Conservation (phyloP, 371 early-diverging fungal species). For the Apophysomyces elegans region DNA sequence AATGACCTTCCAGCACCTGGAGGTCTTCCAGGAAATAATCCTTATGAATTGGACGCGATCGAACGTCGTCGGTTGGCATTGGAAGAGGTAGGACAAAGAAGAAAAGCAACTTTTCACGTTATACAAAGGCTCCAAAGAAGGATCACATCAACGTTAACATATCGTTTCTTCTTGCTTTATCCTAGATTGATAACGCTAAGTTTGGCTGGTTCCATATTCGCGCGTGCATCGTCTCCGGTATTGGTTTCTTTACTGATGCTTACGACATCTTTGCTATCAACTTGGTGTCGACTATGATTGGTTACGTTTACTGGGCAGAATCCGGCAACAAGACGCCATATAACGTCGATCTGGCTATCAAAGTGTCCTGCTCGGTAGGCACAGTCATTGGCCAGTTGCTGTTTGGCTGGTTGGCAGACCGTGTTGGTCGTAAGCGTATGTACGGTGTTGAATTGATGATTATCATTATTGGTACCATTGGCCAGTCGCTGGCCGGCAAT, state of each 20-base stretch:
- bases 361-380: conserved; percentile 77
- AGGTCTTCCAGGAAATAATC: neutral
- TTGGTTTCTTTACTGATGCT: conserved; percentile 91
- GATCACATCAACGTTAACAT: neutral
- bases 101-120: too few relatives aligned
- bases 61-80: conserved; percentile 45
- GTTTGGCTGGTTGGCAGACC: conserved; percentile 82
- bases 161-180: neutral
- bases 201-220: conserved; percentile 86
- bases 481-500: conserved; percentile 70
- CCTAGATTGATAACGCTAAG: conserved; percentile 55
- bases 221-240: conserved; percentile 85
- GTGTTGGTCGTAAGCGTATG: conserved; percentile 80
- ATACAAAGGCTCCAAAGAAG: neutral
- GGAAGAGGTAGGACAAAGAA: conserved; percentile 35
- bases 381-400: conserved; percentile 78
- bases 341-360: conserved; percentile 66
- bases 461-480: conserved; percentile 72
- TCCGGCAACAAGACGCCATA: conserved; percentile 51
- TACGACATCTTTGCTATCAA: conserved; percentile 89
- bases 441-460: conserved; percentile 85
- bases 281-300: conserved; percentile 72
- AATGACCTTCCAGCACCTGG: neutral
- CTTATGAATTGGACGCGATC: conserved; percentile 27
- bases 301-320: conserved; percentile 65